Percentiles rank a stretch among this genome's conserved stretches.
Conservation (phyloP, 2,329 filamentous ascomycete genomes). For the Calonectria pteridis region DNA sequence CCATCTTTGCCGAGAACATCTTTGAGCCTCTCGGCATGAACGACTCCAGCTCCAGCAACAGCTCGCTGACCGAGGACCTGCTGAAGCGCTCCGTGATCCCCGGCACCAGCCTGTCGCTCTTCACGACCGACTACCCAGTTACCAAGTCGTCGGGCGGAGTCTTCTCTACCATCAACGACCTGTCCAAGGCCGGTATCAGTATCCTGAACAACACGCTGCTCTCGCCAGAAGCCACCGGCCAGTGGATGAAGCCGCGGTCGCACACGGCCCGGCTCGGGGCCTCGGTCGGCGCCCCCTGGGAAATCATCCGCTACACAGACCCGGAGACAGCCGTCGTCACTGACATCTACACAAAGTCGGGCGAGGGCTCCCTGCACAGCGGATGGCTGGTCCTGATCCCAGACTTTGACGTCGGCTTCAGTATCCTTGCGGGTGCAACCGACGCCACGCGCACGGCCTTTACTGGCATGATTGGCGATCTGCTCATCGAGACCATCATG, state of each 20-base stretch:
- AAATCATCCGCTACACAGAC: constrained; percentile 32
- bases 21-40: constrained; percentile 25
- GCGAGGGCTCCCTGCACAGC: constrained; percentile 45
- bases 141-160: constrained; percentile 31
- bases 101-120: background rate
- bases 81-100: background rate
- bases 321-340: background rate
- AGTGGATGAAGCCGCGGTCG: constrained; percentile 40
- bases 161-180: constrained; percentile 28
- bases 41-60: constrained; percentile 18
- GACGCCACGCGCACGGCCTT: background rate
- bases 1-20: background rate
- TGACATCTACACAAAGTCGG: constrained; percentile 33
- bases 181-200: constrained; percentile 32
- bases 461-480: constrained; percentile 20
- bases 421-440: constrained; percentile 50
- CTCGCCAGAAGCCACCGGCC: background rate
- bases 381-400: constrained; percentile 55
- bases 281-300: constrained; percentile 39
- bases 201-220: constrained; percentile 38
- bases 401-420: constrained; percentile 57
- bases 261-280: constrained; percentile 33
- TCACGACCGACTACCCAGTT: background rate
- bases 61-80: background rate
- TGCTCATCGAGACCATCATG: constrained; percentile 24